Evolutionary conservation across 1,284 basidiomycete species (phyloP).

Genomic region (Sporisorium graminicola): DNA sequence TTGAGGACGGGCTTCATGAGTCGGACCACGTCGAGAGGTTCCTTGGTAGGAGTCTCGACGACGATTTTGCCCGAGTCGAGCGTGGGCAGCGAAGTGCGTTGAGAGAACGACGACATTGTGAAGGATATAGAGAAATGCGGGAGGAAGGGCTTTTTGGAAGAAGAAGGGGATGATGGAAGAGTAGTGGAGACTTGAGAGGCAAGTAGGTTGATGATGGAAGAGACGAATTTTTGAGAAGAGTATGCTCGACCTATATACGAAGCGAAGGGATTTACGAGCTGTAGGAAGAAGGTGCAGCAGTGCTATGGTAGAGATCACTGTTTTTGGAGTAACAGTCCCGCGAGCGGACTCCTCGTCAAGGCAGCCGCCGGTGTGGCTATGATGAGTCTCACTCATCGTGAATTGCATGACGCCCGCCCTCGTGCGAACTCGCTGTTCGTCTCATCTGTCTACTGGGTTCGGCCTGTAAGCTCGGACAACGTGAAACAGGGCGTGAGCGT

Average conservation of each 20-base stretch:
- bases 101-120: conserved; percentile 21
- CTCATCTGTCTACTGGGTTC: neutral
- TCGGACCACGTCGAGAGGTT: conserved; percentile 15
- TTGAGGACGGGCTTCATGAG: conserved; percentile 19
- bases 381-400: too few species aligned
- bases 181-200: neutral
- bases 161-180: too few species aligned
- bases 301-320: too few species aligned
- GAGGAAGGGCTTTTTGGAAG: too few species aligned
- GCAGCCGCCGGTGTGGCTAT: too few species aligned
- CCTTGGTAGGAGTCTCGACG: conserved; percentile 21
- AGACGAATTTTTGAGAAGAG: neutral
- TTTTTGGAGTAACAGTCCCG: too few species aligned
- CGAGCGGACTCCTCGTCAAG: too few species aligned
- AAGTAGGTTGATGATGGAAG: neutral
- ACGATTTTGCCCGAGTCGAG: conserved; percentile 13
- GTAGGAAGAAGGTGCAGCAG: too few species aligned
- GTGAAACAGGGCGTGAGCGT: neutral
- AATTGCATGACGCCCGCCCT: too few species aligned
- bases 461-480: neutral
- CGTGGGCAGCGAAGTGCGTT: conserved; percentile 19
- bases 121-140: neutral
- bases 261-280: too few species aligned
- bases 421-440: neutral
- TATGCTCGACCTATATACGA: neutral